phyloP scores from a whole-genome alignment of 305 asterid genomes.

The Caryopteris hybrid region DNA sequence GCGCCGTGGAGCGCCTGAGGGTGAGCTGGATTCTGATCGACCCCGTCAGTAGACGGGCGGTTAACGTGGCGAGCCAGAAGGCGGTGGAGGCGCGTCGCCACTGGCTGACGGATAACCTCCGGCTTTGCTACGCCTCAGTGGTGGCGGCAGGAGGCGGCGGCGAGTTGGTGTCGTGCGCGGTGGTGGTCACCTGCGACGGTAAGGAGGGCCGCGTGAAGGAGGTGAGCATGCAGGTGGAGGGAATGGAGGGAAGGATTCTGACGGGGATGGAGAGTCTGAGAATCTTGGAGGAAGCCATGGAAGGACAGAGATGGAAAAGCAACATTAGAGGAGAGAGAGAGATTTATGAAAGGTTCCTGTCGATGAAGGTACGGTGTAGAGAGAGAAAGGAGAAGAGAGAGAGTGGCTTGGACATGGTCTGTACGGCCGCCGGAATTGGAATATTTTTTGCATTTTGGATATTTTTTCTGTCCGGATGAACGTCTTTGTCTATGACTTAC shows the following conservation, averaged over 20 bases:
- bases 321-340: slow-evolving; percentile 30
- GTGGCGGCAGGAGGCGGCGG: slow-evolving; percentile 16
- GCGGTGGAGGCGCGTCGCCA: slow-evolving; percentile 53
- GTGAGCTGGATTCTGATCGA: slow-evolving; percentile 82
- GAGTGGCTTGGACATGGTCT: slow-evolving; percentile 39
- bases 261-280: slow-evolving; percentile 49
- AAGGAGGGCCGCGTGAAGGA: slow-evolving; percentile 50
- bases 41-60: slow-evolving; percentile 45
- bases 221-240: slow-evolving; percentile 60
- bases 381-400: slow-evolving; percentile 38
- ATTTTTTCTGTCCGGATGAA: slow-evolving; percentile 16
- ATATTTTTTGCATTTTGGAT: slow-evolving; percentile 36
- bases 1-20: slow-evolving; percentile 31
- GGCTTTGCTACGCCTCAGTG: slow-evolving; percentile 40
- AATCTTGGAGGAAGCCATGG: slow-evolving; percentile 42
- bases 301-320: slow-evolving; percentile 35
- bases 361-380: slow-evolving; percentile 25
- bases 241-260: slow-evolving; percentile 45
- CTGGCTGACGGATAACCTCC: slow-evolving; percentile 52
- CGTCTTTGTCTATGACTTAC: too few species aligned
- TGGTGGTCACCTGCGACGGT: slow-evolving; percentile 47
- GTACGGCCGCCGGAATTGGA: slow-evolving; percentile 29
- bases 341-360: slow-evolving; percentile 26
- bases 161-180: slow-evolving; percentile 37
- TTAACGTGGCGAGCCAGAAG: slow-evolving; percentile 42